These are phyloP conservation scores for Mitragyna speciosa DNA, from an alignment of 257 asterid genomes.

Conservation along the genomic window DNA sequence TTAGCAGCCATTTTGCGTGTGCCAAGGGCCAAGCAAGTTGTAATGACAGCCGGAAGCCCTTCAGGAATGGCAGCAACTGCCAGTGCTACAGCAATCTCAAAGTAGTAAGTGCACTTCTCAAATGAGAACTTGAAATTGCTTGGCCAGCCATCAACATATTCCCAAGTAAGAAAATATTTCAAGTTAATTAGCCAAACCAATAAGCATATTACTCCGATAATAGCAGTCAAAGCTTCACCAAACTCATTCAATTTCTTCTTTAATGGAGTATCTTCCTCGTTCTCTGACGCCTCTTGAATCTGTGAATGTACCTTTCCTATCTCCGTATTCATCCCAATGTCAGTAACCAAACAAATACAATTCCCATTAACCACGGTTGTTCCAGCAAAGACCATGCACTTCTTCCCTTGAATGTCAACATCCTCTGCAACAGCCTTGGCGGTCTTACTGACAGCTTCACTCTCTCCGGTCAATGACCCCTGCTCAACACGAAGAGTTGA, in stretches of 20 bases:
- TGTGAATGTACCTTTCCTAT: slow-evolving; percentile 90
- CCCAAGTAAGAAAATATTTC: slow-evolving; percentile 96
- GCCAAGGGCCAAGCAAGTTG: slow-evolving; percentile 98
- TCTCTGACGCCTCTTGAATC: slow-evolving; percentile 90
- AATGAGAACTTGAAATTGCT: slow-evolving; percentile 87
- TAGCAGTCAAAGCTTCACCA: slow-evolving; percentile 86
- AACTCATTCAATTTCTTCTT: slow-evolving; percentile 97
- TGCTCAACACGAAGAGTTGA: slow-evolving; percentile 90
- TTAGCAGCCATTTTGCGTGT: slow-evolving; percentile 99
- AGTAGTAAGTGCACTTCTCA: slow-evolving; percentile 98
- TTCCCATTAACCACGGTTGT: slow-evolving; percentile 96
- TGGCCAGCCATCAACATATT: slow-evolving; percentile 92
- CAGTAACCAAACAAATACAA: slow-evolving; percentile 81
- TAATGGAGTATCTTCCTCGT: slow-evolving; percentile 94
- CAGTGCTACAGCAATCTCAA: slow-evolving; percentile 98
- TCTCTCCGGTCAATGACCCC: slow-evolving; percentile 97
- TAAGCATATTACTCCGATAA: slow-evolving; percentile 79
- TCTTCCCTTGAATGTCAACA: slow-evolving; percentile 96
- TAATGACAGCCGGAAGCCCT: slow-evolving; percentile 96
- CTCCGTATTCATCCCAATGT: slow-evolving; percentile 92
- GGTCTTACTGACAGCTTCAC: slow-evolving; percentile 93
- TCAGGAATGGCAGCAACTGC: slow-evolving; percentile 99
- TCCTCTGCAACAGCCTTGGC: slow-evolving; percentile 77
- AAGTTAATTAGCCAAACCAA: slow-evolving; percentile 95
- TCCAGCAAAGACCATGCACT: slow-evolving; percentile 97